Evolutionary conservation across 2,329 filamentous ascomycete species (phyloP).

Genomic region (Gyromitra esculenta): DNA sequence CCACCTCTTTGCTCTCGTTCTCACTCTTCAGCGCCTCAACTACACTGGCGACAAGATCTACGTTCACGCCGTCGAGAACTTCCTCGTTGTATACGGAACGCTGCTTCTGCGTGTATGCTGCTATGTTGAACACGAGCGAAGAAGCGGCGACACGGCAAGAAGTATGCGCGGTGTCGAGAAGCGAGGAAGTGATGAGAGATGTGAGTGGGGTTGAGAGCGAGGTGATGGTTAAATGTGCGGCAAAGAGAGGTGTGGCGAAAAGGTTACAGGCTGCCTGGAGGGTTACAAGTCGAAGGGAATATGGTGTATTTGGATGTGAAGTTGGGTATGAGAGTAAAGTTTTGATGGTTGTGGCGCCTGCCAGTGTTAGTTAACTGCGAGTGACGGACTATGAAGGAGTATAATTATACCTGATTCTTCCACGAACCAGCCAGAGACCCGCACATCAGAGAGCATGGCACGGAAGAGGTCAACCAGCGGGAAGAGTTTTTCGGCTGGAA

Average conservation of each 20-base stretch:
- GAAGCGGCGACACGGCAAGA: conserved; percentile 83
- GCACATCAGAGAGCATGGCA: conserved; percentile 77
- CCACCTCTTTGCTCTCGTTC: conserved; percentile 70
- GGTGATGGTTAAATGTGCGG: conserved; percentile 69
- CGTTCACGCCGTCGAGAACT: conserved; percentile 72
- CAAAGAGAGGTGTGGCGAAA: conserved; percentile 78
- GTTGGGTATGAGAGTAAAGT: conserved; percentile 68
- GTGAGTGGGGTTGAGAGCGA: conserved; percentile 70
- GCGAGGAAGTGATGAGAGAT: conserved; percentile 76
- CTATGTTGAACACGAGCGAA: conserved; percentile 83
- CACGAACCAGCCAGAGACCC: conserved; percentile 82
- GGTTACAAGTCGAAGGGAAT: conserved; percentile 82
- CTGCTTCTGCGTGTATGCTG: conserved; percentile 73
- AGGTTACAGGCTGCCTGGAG: conserved; percentile 86
- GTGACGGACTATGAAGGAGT: conserved; percentile 34
- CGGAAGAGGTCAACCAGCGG: conserved; percentile 86
- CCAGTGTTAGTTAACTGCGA: conserved; percentile 54
- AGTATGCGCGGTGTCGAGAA: conserved; percentile 78
- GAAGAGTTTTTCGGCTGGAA: conserved; percentile 76
- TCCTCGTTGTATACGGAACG: conserved; percentile 69
- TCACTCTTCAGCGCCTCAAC: conserved; percentile 75
- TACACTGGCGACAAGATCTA: conserved; percentile 82
- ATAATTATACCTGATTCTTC: conserved; percentile 68
- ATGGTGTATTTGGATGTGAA: conserved; percentile 66
- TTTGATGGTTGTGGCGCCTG: conserved; percentile 70